Percentiles rank a stretch among this genome's conserved stretches.
These are phyloP conservation scores for Penicillium verrucosum DNA, from an alignment of 2,329 filamentous ascomycete genomes.

Conservation along the genomic window DNA sequence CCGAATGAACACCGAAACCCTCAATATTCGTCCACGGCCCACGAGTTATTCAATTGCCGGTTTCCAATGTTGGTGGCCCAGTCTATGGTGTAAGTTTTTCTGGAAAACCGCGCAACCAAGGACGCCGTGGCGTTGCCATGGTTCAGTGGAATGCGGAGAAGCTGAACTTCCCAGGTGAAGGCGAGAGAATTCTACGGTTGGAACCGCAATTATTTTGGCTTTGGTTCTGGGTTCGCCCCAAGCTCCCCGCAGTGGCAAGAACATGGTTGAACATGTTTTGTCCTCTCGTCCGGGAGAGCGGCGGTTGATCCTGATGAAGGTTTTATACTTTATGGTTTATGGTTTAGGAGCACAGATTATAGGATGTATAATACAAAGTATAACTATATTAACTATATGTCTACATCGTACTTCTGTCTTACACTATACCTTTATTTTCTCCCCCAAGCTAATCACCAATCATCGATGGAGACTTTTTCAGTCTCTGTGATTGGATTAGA, in stretches of 20 bases:
- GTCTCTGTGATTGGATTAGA: background rate
- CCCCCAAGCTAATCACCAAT: background rate
- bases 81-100: background rate
- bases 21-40: background rate
- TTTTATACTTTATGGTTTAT: background rate
- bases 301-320: slow-evolving; percentile 1
- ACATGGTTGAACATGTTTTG: background rate
- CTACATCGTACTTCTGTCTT: background rate
- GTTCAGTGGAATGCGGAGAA: slow-evolving; percentile 5
- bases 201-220: background rate
- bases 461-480: background rate
- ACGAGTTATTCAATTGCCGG: background rate
- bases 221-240: background rate
- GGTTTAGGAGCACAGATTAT: background rate
- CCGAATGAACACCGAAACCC: background rate
- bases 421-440: background rate
- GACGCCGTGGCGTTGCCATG: background rate
- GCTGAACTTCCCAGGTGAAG: background rate
- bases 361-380: background rate
- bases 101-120: background rate
- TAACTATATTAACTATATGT: too few species aligned
- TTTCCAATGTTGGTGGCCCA: background rate
- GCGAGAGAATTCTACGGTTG: background rate
- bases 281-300: slow-evolving; percentile 2
- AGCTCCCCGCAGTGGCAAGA: background rate